These are phyloP conservation scores for Russula vinacea DNA, from an alignment of 768 basidiomycete genomes.

Conservation along the genomic window DNA sequence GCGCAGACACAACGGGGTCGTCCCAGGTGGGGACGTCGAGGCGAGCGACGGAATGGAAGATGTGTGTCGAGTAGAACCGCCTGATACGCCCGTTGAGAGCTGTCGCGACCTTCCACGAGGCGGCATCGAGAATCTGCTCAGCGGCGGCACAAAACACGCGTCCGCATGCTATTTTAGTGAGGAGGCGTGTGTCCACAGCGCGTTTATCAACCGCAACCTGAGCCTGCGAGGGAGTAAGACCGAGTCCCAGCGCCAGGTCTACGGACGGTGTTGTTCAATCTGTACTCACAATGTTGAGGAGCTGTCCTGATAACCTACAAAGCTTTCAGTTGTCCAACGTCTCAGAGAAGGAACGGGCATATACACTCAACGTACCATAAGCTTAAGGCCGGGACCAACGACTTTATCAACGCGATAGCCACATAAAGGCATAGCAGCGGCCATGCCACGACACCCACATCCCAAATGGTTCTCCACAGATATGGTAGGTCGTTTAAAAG, in stretches of 20 bases:
- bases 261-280: neutral
- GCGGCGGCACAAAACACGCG: conserved; percentile 51
- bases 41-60: conserved; percentile 63
- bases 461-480: conserved; percentile 55
- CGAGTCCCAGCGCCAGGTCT: neutral
- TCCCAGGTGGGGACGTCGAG: conserved; percentile 76
- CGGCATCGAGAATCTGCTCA: conserved; percentile 44
- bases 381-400: conserved; percentile 17
- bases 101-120: conserved; percentile 39
- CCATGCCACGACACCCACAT: conserved; percentile 18
- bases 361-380: conserved; percentile 10
- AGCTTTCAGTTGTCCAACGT: neutral
- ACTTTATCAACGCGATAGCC: neutral
- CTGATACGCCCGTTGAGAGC: conserved; percentile 62
- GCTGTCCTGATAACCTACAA: conserved; percentile 22
- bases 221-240: conserved; percentile 6
- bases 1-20: conserved; percentile 61
- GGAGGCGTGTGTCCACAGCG: conserved; percentile 16
- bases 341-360: neutral
- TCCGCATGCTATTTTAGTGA: conserved; percentile 40
- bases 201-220: conserved; percentile 26
- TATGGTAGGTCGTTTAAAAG: conserved; percentile 54
- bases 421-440: conserved; percentile 16
- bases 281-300: conserved; percentile 31
- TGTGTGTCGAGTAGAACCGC: conserved; percentile 57